Evolutionary conservation across 345 rosid species (phyloP), one percentile per base, ranked within the genome.

Genomic region (Eucalyptus urophylla): DNA sequence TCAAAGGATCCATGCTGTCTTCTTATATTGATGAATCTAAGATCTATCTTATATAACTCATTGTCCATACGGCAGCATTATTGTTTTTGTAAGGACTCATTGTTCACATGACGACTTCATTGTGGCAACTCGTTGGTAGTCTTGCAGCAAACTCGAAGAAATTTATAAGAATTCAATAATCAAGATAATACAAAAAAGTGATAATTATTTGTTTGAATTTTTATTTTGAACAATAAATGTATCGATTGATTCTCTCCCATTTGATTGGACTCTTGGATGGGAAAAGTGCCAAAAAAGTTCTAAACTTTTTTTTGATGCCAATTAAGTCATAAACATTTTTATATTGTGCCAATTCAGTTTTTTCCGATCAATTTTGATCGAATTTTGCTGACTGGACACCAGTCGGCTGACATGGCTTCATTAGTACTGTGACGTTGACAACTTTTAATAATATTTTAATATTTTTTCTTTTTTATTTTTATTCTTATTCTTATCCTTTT

Each of bases 111-210:
- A 8, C 24, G 0, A 16, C 24, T 67, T 31, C 21, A 67, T 67
- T 27, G 37, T 14, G 0, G 76, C 0, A 0, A n/a, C 1, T 0
- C 10, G 14, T 0, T n/a, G 0, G 19, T 31, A n/a, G 40, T 8
- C 21, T n/a, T 67, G 80, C 22, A 31, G 7, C 4, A 4, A 31
- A 67, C 40, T 15, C 1, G 1, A 31, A 67, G 40, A 14, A 67
- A 16, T 31, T 31, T 0, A 31, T 31, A 67, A 67, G 1, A 8
- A 31, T 67, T 15, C 11, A 67, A 67, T n/a, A 67, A 31, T n/a
- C 2, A 2, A 31, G 0, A 3, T 31, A 31, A 31, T 67, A 17
- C 0, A 60, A 65, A 14, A 4, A n/a, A 21, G 5, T 67, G 0
- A n/a, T 3, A 15, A 72, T 37, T 0, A 37, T 19, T 33, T 72